Base-by-base conservation (phyloP, 805 yeast species). In the Hanseniaspora jakobsenii region DNA sequence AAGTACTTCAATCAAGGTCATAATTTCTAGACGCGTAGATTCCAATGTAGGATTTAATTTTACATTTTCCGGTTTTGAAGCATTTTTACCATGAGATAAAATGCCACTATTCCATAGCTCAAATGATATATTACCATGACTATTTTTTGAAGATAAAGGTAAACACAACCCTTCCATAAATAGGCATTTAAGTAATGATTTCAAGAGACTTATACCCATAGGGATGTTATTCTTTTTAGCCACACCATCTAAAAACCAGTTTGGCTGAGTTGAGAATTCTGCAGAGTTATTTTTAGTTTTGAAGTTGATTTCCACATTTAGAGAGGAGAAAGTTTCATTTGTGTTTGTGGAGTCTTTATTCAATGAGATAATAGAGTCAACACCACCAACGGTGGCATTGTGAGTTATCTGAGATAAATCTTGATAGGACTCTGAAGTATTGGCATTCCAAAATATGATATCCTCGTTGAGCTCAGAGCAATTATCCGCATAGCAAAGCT, bases 41-140 rank as follows among this genome's bases (percentile, higher is more conserved):
- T 81, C 87, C 32, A 74, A 54, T 18, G 64, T 62, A 1, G 71
- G 61, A 14, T 55, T 61, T 36, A 65, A 73, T 28, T 44, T 53
- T 29, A 52, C 49, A 51, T 53, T 64, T 44, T 47, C 19, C 48
- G 58, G 49, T 52, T 38, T 5, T 18, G 6, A 16, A n/a, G n/a
- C n/a, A n/a, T n/a, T n/a, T 9, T 51, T 41, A 2, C 14, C 17
- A 18, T 37, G 32, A 12, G 21, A 14, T 9, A 38, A 34, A 26
- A 86, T 69, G 5, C 95, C 95, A 3, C 81, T 75, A 52, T 82
- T 93, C 95, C 95, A 86, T 1, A 80, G 65, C n/a, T 54, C 47
- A 31, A 52, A 55, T 2, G 63, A 56, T 26, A 48, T 51, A 2
- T 57, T 48, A 13, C 66, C 67, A 2, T 55, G 53, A 1, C 54